Percentiles rank a stretch among this genome's conserved stretches.
Conservation (phyloP, 1,284 basidiomycete genomes). For the Phellopilus nigrolimitatus region DNA sequence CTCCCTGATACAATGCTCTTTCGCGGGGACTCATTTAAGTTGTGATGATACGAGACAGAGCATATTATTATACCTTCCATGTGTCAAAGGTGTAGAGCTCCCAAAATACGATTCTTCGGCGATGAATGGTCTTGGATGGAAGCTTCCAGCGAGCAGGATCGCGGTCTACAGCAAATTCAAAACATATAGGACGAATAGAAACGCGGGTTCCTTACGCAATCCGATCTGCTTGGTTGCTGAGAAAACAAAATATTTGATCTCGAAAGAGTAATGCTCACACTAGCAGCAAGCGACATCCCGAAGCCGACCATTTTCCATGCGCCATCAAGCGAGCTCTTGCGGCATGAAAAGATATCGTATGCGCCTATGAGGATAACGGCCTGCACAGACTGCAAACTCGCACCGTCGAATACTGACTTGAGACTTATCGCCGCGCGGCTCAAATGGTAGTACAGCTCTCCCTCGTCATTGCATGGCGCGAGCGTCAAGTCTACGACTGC, state of each 20-base stretch:
- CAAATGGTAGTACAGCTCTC: slow-evolving; percentile 26
- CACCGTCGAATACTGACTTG: slow-evolving; percentile 32
- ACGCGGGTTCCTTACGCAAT: slow-evolving; percentile 24
- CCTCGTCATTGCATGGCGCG: slow-evolving; percentile 20
- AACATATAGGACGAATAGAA: no score
- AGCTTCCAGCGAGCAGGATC: slow-evolving; percentile 40
- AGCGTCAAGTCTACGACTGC: slow-evolving; percentile 21
- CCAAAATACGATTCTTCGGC: slow-evolving; percentile 41
- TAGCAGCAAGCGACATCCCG: slow-evolving; percentile 24
- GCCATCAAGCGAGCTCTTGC: slow-evolving; percentile 24
- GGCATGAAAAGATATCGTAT: slow-evolving; percentile 24
- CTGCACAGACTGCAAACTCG: slow-evolving; percentile 31
- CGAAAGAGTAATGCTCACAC: slow-evolving; percentile 26
- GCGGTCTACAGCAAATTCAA: slow-evolving; percentile 37
- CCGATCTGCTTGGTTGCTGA: slow-evolving; percentile 29
- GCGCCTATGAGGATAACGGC: slow-evolving; percentile 26
- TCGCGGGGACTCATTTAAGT: background rate
- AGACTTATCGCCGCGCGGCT: slow-evolving; percentile 32
- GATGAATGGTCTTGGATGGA: slow-evolving; percentile 33
- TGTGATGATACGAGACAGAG: background rate
- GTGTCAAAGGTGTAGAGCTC: slow-evolving; percentile 36
- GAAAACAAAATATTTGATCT: no score
- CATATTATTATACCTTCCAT: slow-evolving; percentile 28
- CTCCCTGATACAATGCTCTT: slow-evolving; percentile 10
- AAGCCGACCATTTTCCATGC: slow-evolving; percentile 27